These are phyloP conservation scores for Ephemerocybe angulata DNA, from an alignment of 768 basidiomycete species.

Conservation along the genomic window DNA sequence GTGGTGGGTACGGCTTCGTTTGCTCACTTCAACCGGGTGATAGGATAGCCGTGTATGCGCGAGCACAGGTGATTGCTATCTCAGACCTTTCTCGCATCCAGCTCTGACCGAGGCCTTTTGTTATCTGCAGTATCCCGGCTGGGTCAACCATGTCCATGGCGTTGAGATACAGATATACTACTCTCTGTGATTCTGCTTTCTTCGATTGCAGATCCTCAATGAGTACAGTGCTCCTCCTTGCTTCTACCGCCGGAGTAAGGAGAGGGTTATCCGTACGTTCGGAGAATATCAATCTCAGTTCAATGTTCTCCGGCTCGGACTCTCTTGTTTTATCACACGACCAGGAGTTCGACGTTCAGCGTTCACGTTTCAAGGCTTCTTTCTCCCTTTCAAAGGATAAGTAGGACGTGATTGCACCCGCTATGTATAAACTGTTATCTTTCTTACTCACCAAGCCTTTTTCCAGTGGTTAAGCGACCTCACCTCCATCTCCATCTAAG, in stretches of 20 bases:
- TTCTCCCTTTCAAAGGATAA: too few relatives aligned
- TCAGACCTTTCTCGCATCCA: neutral
- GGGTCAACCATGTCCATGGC: constrained; percentile 21
- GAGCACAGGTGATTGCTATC: constrained; percentile 22
- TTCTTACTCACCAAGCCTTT: too few relatives aligned
- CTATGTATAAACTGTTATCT: too few relatives aligned
- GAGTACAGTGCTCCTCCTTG: neutral
- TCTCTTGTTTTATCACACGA: too few relatives aligned
- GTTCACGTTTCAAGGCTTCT: too few relatives aligned
- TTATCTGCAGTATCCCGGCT: constrained; percentile 24
- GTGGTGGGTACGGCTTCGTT: constrained; percentile 17
- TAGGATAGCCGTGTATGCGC: constrained; percentile 23
- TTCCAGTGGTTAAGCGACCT: too few relatives aligned
- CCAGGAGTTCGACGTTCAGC: too few relatives aligned
- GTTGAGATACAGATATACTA: constrained; percentile 26
- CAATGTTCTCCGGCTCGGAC: neutral
- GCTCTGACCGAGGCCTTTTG: neutral
- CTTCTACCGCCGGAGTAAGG: neutral
- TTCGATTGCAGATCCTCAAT: neutral
- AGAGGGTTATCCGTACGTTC: neutral
- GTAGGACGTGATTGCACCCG: too few relatives aligned
- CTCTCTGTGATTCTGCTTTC: constrained; percentile 13
- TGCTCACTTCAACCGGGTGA: constrained; percentile 12
- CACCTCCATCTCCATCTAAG: too few relatives aligned
- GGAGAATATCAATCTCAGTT: neutral